These are phyloP conservation scores for Picea engelmannii DNA, from an alignment of 83 land plant genomes.

Conservation along the genomic window DNA sequence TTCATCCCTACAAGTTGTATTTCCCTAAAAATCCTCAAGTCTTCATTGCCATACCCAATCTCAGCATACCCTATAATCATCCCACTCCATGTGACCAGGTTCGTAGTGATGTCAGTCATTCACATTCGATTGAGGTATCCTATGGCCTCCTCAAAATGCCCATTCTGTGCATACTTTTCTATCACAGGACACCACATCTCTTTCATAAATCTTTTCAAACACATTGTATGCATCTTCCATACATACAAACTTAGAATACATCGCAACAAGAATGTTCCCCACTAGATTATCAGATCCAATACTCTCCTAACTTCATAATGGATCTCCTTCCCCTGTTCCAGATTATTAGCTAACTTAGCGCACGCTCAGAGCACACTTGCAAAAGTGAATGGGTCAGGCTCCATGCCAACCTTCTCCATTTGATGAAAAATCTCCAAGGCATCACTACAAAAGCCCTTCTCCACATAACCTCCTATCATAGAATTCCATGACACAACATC, in stretches of 20 bases:
- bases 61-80: constrained; percentile 21
- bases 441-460: constrained; percentile 39
- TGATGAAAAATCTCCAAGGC: constrained; percentile 47
- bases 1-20: constrained; percentile 15
- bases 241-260: constrained; percentile 3
- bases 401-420: constrained; percentile 31
- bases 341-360: not conserved
- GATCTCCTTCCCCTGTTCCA: constrained; percentile 1
- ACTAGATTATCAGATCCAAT: not conserved
- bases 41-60: not conserved
- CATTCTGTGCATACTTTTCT: not conserved
- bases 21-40: constrained; percentile 14
- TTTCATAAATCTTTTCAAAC: constrained; percentile 8
- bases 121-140: not conserved
- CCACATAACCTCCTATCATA: constrained; percentile 25
- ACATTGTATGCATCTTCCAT: not conserved
- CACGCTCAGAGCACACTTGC: constrained; percentile 54
- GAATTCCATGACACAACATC: constrained; percentile 11
- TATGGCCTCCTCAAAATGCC: not conserved
- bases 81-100: constrained; percentile 28
- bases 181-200: constrained; percentile 15
- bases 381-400: constrained; percentile 36
- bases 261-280: not conserved
- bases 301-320: not conserved
- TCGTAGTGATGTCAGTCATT: constrained; percentile 9